phyloP scores from a whole-genome alignment of 192 early-diverging fungal species.

The Diversispora epigaea region DNA sequence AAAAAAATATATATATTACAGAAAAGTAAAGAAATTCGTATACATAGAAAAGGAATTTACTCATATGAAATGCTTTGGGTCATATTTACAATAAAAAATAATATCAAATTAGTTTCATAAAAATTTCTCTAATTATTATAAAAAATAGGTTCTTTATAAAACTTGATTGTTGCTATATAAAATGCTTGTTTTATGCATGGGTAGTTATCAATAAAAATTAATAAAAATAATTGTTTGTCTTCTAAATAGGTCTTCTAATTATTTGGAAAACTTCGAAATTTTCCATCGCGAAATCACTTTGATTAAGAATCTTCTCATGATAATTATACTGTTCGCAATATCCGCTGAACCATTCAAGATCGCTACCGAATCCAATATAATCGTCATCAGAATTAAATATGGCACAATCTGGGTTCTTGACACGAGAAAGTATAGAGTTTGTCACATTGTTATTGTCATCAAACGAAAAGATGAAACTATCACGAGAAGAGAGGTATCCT shows the following conservation, averaged over 20 bases:
- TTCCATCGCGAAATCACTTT: neutral
- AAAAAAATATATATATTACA: no score
- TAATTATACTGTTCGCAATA: conserved; percentile 7
- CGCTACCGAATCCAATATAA: conserved; percentile 12
- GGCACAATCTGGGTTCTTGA: neutral
- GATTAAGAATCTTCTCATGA: conserved; percentile 3
- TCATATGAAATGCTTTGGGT: no score
- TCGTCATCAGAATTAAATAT: conserved; percentile 15
- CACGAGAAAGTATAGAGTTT: conserved; percentile 22
- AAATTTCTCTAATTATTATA: no score
- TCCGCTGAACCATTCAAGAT: conserved; percentile 13
- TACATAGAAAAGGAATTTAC: no score
- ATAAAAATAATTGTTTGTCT: no score
- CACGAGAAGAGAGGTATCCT: neutral
- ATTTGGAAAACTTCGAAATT: conserved; percentile 32
- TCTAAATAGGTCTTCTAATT: neutral
- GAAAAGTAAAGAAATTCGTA: no score
- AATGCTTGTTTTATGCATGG: no score
- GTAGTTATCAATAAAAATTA: no score
- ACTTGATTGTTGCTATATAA: no score
- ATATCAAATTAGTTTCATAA: no score
- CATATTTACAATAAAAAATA: no score
- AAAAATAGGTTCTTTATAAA: no score
- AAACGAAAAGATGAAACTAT: conserved; percentile 31
- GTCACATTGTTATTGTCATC: neutral